These are phyloP conservation scores for Lichtheimia hyalospora DNA, from an alignment of 371 early-diverging fungal genomes.

Conservation along the genomic window DNA sequence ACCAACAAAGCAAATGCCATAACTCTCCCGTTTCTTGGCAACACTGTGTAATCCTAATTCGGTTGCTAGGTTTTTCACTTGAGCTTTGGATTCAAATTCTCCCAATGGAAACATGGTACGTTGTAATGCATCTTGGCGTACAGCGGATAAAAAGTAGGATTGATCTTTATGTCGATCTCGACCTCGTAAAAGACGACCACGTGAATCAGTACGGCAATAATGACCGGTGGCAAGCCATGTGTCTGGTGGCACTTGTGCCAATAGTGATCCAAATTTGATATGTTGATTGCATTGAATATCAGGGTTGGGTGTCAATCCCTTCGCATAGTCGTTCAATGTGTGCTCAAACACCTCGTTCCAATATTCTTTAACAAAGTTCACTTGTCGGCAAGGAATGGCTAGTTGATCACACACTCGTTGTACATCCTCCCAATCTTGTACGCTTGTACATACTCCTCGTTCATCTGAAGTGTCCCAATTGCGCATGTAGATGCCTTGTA, in stretches of 20 bases:
- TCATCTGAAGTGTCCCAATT: constrained; percentile 93
- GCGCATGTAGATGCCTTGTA: constrained; percentile 88
- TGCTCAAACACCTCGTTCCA: constrained; percentile 88
- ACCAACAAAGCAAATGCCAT: constrained; percentile 97
- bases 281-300: constrained; percentile 87
- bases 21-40: constrained; percentile 83
- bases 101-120: constrained; percentile 88
- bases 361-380: constrained; percentile 88
- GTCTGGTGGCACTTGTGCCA: constrained; percentile 50
- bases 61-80: constrained; percentile 74
- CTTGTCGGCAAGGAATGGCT: constrained; percentile 64
- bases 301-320: constrained; percentile 90
- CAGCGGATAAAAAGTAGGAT: constrained; percentile 86
- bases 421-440: constrained; percentile 84
- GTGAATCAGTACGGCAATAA: constrained; percentile 61
- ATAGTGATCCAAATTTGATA: constrained; percentile 90
- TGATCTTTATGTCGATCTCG: constrained; percentile 86
- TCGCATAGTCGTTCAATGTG: constrained; percentile 69
- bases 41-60: constrained; percentile 48
- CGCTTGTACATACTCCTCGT: constrained; percentile 76
- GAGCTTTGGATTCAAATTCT: constrained; percentile 58
- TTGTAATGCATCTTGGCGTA: constrained; percentile 48
- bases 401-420: constrained; percentile 67
- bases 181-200: constrained; percentile 46
- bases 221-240: constrained; percentile 86